Evolutionary conservation across 2,329 filamentous ascomycete species (phyloP).

Genomic region (Aphanoascus verrucosus): DNA sequence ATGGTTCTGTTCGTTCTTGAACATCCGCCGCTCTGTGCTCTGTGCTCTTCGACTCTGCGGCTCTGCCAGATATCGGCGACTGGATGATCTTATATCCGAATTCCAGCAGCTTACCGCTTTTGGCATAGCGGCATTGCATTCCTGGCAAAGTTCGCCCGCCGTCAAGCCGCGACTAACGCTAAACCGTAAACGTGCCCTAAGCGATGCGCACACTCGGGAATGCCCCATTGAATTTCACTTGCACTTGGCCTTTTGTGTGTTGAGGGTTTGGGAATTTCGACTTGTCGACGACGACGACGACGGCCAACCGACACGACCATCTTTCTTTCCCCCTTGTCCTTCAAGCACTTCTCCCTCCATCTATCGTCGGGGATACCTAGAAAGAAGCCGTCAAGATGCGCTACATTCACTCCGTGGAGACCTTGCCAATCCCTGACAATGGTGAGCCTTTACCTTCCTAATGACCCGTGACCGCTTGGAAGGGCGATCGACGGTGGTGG

Average conservation of each 20-base stretch:
- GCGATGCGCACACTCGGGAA: conserved; percentile 31
- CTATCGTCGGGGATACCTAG: conserved; percentile 30
- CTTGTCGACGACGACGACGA: conserved; percentile 21
- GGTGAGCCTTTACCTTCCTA: conserved; percentile 57
- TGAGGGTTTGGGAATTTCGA: conserved; percentile 9
- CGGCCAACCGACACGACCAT: conserved; percentile 20
- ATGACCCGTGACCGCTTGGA: background rate
- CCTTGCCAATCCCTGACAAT: conserved; percentile 89
- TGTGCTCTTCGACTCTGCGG: too few species aligned
- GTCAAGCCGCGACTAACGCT: conserved; percentile 17
- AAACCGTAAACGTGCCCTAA: conserved; percentile 30
- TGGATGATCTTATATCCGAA: too few species aligned
- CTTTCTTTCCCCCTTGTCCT: conserved; percentile 6
- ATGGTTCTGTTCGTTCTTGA: too few species aligned
- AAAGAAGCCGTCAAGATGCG: conserved; percentile 69
- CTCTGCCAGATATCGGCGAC: too few species aligned
- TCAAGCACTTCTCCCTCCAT: conserved; percentile 16
- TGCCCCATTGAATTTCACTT: conserved; percentile 8
- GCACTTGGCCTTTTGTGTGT: conserved; percentile 4
- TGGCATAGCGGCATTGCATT: background rate
- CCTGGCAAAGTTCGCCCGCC: background rate
- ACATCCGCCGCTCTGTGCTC: too few species aligned
- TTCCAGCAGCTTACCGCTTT: background rate
- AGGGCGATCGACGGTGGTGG: background rate
- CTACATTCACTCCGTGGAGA: conserved; percentile 99